A percentile compares a stretch with the other conserved stretches of the same genome.
Evolutionary conservation across 148 eudicot species (phyloP).

Genomic region (Chenopodium formosanum): DNA sequence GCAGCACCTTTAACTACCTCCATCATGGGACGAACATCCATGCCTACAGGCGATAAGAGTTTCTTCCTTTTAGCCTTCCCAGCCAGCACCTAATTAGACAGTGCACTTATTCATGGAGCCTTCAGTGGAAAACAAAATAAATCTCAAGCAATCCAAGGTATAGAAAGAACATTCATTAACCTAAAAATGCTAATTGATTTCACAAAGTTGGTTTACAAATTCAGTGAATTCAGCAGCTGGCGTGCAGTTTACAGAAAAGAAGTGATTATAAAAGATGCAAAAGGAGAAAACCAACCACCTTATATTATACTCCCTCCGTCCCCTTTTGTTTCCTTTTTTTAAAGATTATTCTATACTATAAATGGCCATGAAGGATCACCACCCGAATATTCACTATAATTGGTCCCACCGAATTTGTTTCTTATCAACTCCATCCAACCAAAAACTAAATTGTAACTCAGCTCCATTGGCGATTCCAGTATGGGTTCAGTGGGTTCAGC

Average conservation of each 20-base stretch:
- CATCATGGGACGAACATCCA: slow-evolving; percentile 97
- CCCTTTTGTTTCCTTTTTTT: no score
- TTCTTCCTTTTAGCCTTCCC: slow-evolving; percentile 90
- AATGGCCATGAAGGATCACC: no score
- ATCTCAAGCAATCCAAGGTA: background rate
- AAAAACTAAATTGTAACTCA: no score
- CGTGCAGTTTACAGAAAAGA: background rate
- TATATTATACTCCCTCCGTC: background rate
- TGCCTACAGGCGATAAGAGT: slow-evolving; percentile 75
- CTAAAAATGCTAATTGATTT: background rate
- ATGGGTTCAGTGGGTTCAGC: no score
- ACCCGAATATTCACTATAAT: no score
- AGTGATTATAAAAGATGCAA: background rate
- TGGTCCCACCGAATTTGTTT: no score
- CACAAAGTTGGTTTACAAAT: background rate
- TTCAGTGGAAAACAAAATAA: background rate
- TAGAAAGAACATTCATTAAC: background rate
- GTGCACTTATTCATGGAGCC: background rate
- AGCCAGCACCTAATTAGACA: slow-evolving; percentile 61
- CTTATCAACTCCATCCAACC: no score
- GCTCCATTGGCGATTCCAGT: no score
- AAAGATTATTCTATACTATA: no score
- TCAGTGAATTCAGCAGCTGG: background rate
- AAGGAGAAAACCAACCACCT: background rate
- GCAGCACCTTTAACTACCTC: slow-evolving; percentile 94